These are phyloP conservation scores for Hymenoscyphus albidus DNA, from an alignment of 2,329 filamentous ascomycete species.

Conservation along the genomic window DNA sequence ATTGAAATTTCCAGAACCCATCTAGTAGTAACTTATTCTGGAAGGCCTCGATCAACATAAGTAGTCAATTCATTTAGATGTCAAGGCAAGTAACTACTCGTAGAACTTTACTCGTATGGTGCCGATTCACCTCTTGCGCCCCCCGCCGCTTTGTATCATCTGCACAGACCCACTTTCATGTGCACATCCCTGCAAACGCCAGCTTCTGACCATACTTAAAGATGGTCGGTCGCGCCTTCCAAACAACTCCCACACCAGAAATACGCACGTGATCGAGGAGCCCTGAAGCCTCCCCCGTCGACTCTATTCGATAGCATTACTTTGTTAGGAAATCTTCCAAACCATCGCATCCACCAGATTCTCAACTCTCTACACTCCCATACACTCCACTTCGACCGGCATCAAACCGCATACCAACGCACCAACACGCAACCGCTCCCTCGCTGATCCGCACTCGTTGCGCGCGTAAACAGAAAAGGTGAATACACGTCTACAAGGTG, in stretches of 20 bases:
- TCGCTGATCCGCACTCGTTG: neutral
- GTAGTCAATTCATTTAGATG: neutral
- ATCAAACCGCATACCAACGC: neutral
- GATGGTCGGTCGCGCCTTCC: neutral
- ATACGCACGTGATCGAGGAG: neutral
- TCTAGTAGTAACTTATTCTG: too few species aligned
- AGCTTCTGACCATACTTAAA: constrained; percentile 2
- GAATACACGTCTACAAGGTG: neutral
- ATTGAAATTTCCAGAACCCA: too few species aligned
- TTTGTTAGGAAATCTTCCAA: neutral
- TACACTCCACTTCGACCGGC: neutral
- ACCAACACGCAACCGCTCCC: neutral
- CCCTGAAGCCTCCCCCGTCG: neutral
- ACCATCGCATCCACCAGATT: neutral
- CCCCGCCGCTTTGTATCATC: neutral
- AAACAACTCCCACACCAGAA: neutral
- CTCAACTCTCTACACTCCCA: neutral
- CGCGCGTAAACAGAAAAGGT: constrained; percentile 1
- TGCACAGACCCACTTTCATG: neutral
- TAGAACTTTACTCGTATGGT: neutral
- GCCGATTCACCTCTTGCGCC: neutral
- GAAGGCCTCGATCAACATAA: too few species aligned
- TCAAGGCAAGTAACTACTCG: neutral
- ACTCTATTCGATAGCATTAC: neutral
- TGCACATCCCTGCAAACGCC: neutral